These are phyloP conservation scores for Gymnopilus junonius DNA, from an alignment of 768 basidiomycete species.

Conservation along the genomic window DNA sequence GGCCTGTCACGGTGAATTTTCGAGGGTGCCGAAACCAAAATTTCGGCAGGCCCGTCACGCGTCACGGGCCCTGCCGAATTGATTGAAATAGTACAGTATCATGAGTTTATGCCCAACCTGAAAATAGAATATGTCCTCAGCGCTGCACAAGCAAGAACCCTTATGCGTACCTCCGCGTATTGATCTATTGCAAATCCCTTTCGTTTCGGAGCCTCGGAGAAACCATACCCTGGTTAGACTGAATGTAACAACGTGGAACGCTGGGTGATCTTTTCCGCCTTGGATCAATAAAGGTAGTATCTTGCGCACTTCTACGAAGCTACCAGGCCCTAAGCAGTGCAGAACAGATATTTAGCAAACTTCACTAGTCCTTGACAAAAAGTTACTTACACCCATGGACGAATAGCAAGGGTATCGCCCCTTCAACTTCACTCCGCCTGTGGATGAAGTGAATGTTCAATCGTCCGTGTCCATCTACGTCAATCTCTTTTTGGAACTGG, in stretches of 20 bases:
- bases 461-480: slow-evolving; percentile 47
- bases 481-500: slow-evolving; percentile 57
- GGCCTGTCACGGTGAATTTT: no score
- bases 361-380: background rate
- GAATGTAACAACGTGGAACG: slow-evolving; percentile 64
- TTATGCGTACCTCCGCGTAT: slow-evolving; percentile 50
- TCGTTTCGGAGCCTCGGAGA: slow-evolving; percentile 59
- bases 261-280: slow-evolving; percentile 47
- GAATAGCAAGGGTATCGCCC: slow-evolving; percentile 64
- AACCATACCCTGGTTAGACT: slow-evolving; percentile 67
- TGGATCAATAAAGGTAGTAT: slow-evolving; percentile 56
- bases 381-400: slow-evolving; percentile 47
- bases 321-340: slow-evolving; percentile 56
- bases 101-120: slow-evolving; percentile 47
- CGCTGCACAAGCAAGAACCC: slow-evolving; percentile 45
- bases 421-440: slow-evolving; percentile 43
- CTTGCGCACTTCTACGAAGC: slow-evolving; percentile 60
- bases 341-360: background rate
- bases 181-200: slow-evolving; percentile 54
- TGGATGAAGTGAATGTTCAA: slow-evolving; percentile 62
- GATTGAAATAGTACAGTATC: no score
- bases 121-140: slow-evolving; percentile 49
- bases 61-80: no score
- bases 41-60: no score
- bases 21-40: no score